phyloP scores from a whole-genome alignment of 352 stramenopile genomes.

The Pythium rhizo-oryzae region DNA sequence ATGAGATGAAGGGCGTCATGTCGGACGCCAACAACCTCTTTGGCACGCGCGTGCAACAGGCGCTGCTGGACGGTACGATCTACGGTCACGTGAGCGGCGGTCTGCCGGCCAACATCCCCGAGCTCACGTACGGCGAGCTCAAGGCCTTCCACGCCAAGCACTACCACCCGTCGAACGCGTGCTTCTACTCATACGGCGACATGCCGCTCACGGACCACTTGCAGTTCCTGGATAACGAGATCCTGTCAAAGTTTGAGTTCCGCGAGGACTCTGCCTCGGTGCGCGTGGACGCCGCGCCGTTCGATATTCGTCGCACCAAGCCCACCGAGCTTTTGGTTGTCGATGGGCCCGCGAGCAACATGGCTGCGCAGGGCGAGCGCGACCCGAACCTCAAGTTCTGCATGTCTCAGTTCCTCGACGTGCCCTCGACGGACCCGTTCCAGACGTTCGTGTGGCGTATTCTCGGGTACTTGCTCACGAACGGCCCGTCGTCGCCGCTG shows the following conservation, averaged over 20 bases:
- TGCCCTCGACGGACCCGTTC: conserved; percentile 74
- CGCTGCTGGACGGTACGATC: conserved; percentile 90
- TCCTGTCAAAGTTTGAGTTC: conserved; percentile 74
- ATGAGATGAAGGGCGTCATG: conserved; percentile 99
- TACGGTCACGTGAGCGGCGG: conserved; percentile 86
- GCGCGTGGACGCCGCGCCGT: conserved; percentile 43
- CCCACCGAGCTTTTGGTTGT: conserved; percentile 41
- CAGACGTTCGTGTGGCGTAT: conserved; percentile 80
- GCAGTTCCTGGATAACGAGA: conserved; percentile 68
- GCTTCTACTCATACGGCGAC: conserved; percentile 91
- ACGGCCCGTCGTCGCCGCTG: conserved; percentile 74
- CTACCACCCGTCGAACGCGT: conserved; percentile 90
- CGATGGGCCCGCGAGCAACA: conserved; percentile 63
- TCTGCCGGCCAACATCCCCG: conserved; percentile 68
- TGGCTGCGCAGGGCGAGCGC: conserved; percentile 37
- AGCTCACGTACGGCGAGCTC: conserved; percentile 79
- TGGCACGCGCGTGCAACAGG: conserved; percentile 88
- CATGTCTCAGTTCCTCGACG: conserved; percentile 67
- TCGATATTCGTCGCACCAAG: conserved; percentile 35
- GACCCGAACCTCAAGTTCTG: conserved; percentile 85
- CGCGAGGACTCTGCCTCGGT: conserved; percentile 46
- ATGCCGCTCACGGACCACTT: conserved; percentile 78
- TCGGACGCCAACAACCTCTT: conserved; percentile 95
- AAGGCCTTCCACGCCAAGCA: conserved; percentile 78
- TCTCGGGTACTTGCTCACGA: conserved; percentile 78